Evolutionary conservation across 2,329 filamentous ascomycete species (phyloP), one percentile per base, ranked within the genome.

Genomic region (Alternaria alternata): DNA sequence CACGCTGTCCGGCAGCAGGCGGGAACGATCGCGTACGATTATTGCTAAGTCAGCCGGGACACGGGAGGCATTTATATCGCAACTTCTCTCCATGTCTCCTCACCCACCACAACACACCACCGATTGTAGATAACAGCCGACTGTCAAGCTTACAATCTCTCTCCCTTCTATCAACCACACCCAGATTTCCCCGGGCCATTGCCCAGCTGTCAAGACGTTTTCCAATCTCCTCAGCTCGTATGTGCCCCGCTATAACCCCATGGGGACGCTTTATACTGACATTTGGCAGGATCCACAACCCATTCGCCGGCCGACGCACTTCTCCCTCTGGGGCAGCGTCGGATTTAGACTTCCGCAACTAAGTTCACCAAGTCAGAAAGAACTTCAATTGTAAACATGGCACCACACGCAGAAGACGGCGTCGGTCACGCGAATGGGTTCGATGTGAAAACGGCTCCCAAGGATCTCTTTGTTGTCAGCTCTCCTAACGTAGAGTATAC

Each of bases 201-300:
- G 78, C 76, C 79, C 78, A 79, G 86, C 85, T 89, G 90, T 87
- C 92, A 97, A 92, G 84, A 97, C 93, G 94, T 97, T 97, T 90
- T 94, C 93, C 86, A 97, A 96, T 85, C 91, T 96, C 75, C 90
- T 97, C 74, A 95, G 95, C 88, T 97, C 93, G 94, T 97, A 87
- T 81, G 93, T 84, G 61, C 65, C 62, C 66, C 64, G 59, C 67
- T 58, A 61, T 51, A 32, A 43, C 51, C 38, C 51, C 7, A 30
- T 54, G 55, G 51, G 46, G 47, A 52, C 51, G 30, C 49, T 28
- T 43, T 51, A 61, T 42, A 68, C 72, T 77, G 49, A 75, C 68
- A 49, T 9, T 28, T 20, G 26, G 24, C 80, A 97, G 94, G 81
- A 87, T 89, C 82, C 93, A 97, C 85, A 91, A 97, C 88, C 92